Base-by-base conservation (phyloP, 768 basidiomycete genomes). In the Boletus huronensis region DNA sequence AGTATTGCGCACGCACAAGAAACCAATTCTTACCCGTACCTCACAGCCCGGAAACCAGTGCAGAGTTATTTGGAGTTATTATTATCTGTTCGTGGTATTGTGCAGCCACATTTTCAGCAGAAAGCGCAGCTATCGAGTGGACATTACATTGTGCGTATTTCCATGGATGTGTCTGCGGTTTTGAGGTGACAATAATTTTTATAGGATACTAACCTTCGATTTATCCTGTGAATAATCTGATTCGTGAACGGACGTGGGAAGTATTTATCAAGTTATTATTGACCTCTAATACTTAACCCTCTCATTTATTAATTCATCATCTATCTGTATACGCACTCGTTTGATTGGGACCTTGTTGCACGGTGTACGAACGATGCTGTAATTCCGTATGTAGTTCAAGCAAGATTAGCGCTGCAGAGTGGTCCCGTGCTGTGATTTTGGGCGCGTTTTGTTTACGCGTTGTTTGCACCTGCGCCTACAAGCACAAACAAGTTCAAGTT, bases 121-220 rank as follows among this genome's bases (percentile, higher is more conserved):
- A 85, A 79, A 57, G 84, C 86, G 4, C 88, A 89, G 65, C 65
- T 90, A 13, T 85, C 85, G 7, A 87, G 84, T 57, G 87, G 88
- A 8, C 87, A 90, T 62, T 79, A 73, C 14, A 84, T 89, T 49
- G 87, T 80, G 32, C 48, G 75, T 58, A 26, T 54, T 16, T 7
- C 5, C 9, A 3, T 51, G 19, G 17, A 26, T 28, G 26, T 17
- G 5, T 34, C 23, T 14, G 14, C 6, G n/a, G 10, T 14, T 34
- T 29, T 40, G 17, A 25, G 16, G 17, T 64, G 55, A 60, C 50
- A 26, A 1, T 39, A 1, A 31, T 17, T 14, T 36, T 46, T 49
- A 19, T 51, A 70, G 69, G 64, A 72, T 34, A 71, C 66, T 14
- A 52, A 14, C 29, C 49, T 67, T 52, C 72, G 38, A 40, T 72